Evolutionary conservation across 2,329 filamentous ascomycete genomes (phyloP), one percentile per base, ranked within the genome.

Genomic region (Paracoccidioides brasiliensis): DNA sequence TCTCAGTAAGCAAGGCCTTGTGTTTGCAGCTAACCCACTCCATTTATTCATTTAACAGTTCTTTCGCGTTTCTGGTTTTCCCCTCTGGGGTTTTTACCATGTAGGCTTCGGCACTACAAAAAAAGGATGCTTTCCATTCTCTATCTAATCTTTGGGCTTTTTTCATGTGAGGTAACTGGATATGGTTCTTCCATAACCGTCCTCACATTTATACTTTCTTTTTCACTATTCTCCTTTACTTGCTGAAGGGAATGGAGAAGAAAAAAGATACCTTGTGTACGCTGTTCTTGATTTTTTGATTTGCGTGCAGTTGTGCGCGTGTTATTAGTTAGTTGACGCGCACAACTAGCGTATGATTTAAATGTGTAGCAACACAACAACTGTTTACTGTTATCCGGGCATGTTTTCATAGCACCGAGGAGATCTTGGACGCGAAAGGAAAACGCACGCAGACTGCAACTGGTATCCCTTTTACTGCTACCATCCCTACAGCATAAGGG

Each of bases 171-270:
- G 40, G 40, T n/a, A 42, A 42, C 40, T 42, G 40, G 40, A 5
- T 42, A 14, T 42, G 40, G 9, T 42, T 22, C 14, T 2, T 42
- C 40, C 40, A 42, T 42, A 42, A 42, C 40, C 40, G 40, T 54
- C 37, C 37, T 49, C 12, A 15, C 8, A 15, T 7, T 42, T 30
- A 14, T 42, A 54, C 28, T 54, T 50, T 58, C 56, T 58, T 58
- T 58, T 56, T 56, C 57, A 58, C 57, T 55, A 58, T 56, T 41
- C 53, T 55, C 44, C 44, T 52, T 56, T 33, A 52, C 57, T 56
- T 46, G 57, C 32, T 46, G 57, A 56, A 44, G 55, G 45, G 52
- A 46, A 42, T 58, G 57, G 48, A 54, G 57, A 56, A 58, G 54
- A 55, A 57, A 58, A 42, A 12, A 10, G 52, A 57, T 53, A 35